Evolutionary conservation across 352 stramenopile genomes (phyloP), one percentile per base, ranked within the genome.

Genomic region (Phytophthora multivora): DNA sequence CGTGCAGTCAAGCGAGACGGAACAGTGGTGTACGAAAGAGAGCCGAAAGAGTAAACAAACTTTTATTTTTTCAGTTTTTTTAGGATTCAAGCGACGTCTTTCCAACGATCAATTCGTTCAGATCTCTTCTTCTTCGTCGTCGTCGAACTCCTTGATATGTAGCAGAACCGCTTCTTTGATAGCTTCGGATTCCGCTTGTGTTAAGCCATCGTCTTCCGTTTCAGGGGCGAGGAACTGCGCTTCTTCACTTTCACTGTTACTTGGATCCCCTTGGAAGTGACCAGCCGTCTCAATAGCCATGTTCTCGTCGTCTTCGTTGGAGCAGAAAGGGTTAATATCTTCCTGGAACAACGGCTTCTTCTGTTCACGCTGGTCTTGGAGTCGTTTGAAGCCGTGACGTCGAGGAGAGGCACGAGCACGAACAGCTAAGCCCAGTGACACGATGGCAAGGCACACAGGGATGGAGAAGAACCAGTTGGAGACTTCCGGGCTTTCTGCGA

Each of bases 321-420:
- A 59, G 49, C 83, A 92, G 59, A 93, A 93, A 18, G 80, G 82
- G 55, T 93, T 93, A 63, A 93, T 88, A 58, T 91, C 72, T n/a
- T 90, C 79, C n/a, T 69, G 57, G 26, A 51, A 66, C 1, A 65
- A 8, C n/a, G n/a, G 9, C 36, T 70, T 42, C 3, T 54, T 38
- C 18, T 72, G 48, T 10, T 30, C 59, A 3, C 74, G 61, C 0
- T 60, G 51, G 42, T 76, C 72, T 8, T 80, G 52, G 13, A 90
- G 41, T 5, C 55, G 63, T 46, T 88, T 42, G 42, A 89, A 87
- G 25, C 73, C 47, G 16, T 28, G 62, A 48, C 53, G 54, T 19
- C 48, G 40, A 39, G 31, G 5, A 31, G 40, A 1, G 12, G 50
- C n/a, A 26, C 36, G 41, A 53, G 50, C 49, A 26, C 70, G 74